phyloP scores from a whole-genome alignment of 352 stramenopile genomes.

The Phytophthora colocasiae region DNA sequence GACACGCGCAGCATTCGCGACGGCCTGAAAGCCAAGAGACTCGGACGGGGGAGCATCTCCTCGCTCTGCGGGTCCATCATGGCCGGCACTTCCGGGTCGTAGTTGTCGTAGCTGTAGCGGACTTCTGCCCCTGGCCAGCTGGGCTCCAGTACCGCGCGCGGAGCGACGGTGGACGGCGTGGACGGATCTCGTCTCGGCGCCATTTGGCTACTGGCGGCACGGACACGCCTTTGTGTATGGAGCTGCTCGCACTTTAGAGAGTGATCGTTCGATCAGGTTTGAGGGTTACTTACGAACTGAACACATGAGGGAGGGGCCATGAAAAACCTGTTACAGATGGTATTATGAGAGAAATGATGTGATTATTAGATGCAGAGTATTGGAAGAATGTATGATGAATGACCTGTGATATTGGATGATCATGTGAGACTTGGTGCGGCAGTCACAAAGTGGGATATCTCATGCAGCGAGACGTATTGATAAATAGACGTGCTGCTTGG shows the following conservation, averaged over 20 bases:
- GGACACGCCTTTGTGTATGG: background rate
- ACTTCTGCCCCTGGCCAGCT: constrained; percentile 24
- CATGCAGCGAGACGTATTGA: constrained; percentile 2
- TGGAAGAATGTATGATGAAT: background rate
- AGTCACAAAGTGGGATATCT: constrained; percentile 32
- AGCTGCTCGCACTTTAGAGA: constrained; percentile 20
- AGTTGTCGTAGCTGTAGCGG: constrained; percentile 35
- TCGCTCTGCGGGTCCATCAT: constrained; percentile 48
- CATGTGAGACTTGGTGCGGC: constrained; percentile 2
- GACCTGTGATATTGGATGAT: background rate
- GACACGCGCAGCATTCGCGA: constrained; percentile 59
- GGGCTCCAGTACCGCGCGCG: constrained; percentile 36
- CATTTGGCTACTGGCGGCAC: constrained; percentile 31
- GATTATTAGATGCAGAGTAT: background rate
- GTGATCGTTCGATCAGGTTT: constrained; percentile 34
- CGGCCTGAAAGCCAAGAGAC: constrained; percentile 55
- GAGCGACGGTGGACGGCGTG: constrained; percentile 29
- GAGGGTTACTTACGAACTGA: constrained; percentile 32
- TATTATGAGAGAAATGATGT: constrained; percentile 11
- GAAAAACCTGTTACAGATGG: background rate
- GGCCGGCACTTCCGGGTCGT: constrained; percentile 40
- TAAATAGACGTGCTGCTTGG: no score
- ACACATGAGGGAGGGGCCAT: constrained; percentile 5
- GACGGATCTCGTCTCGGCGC: constrained; percentile 29
- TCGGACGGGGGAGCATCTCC: constrained; percentile 38